phyloP scores from a whole-genome alignment of 1,139 yeast species.

The Diutina pseudorugosa region DNA sequence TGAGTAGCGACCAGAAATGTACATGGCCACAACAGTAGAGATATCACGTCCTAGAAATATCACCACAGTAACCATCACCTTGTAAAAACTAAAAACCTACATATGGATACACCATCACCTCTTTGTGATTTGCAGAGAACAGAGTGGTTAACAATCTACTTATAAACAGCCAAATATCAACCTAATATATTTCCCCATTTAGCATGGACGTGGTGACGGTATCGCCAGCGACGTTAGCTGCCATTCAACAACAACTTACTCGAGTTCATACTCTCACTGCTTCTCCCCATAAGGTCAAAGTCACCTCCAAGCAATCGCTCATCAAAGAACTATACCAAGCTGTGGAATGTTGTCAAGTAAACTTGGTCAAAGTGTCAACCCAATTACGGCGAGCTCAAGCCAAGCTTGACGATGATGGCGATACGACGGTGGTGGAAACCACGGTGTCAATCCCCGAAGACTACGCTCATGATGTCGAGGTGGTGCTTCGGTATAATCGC shows the following conservation, averaged over 20 bases:
- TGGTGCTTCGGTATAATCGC: neutral
- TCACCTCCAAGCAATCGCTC: neutral
- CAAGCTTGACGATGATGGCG: neutral
- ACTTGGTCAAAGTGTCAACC: neutral
- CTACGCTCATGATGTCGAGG: neutral
- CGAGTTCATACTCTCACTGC: neutral
- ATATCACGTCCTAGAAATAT: no score
- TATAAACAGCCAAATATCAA: no score
- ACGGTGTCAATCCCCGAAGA: neutral
- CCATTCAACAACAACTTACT: neutral
- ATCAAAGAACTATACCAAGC: neutral
- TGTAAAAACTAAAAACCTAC: no score
- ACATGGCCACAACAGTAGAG: no score
- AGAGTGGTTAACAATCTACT: no score
- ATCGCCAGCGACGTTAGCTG: neutral
- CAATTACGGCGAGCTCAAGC: neutral
- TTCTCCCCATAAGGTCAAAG: neutral
- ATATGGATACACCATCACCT: no score
- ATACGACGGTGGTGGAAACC: neutral
- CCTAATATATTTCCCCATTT: neutral
- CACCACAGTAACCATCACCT: no score
- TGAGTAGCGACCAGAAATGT: no score
- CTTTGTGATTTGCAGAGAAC: no score
- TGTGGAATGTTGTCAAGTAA: neutral
- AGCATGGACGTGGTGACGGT: neutral